Evolutionary conservation across 768 basidiomycete genomes (phyloP), one percentile per base, ranked within the genome.

Genomic region (Termitomyces sp.): DNA sequence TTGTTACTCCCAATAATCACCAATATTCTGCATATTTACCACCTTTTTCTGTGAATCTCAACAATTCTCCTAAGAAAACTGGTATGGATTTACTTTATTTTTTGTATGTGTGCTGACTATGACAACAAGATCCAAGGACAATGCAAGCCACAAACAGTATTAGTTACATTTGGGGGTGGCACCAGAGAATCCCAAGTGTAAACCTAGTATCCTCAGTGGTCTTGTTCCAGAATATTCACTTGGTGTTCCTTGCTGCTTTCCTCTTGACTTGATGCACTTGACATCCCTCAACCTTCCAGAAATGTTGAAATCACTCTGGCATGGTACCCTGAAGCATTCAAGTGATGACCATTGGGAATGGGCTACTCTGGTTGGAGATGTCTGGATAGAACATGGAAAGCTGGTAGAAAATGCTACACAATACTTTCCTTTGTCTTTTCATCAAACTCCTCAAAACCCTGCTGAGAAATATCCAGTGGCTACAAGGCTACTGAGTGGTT

Each of bases 401-500:
- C 32, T 50, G 18, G 46, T 47, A 16, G 46, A 47, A 35, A 13
- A 47, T 32, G 46, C 46, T 1, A 47, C 46, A 20, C 42, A 32
- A 3, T 54, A 50, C 36, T 32, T 57, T 22, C 60, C 57, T 3
- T 52, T 46, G 1, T 66, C 63, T 1, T 69, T 68, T 57, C 59
- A 65, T 42, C 49, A 56, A 1, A 54, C 69, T 11, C 71, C 70
- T 11, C 60, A 64, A 0, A 69, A 72, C 48, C 62, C 62, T 35
- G 65, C 65, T 9, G 56, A 68, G 44, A 70, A 71, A 42, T 70
- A 16, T 63, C 59, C 23, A 64, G 61, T 23, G 64, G 68, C 5
- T 72, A 68, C 54, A 71, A 71, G 39, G 64, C 63, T 6, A 59
- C 57, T 35, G 70, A 71, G 53, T 69, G 44, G 33, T 45, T 56